phyloP scores from a whole-genome alignment of 108 stramenopile species.

The Cyclotella sp. region DNA sequence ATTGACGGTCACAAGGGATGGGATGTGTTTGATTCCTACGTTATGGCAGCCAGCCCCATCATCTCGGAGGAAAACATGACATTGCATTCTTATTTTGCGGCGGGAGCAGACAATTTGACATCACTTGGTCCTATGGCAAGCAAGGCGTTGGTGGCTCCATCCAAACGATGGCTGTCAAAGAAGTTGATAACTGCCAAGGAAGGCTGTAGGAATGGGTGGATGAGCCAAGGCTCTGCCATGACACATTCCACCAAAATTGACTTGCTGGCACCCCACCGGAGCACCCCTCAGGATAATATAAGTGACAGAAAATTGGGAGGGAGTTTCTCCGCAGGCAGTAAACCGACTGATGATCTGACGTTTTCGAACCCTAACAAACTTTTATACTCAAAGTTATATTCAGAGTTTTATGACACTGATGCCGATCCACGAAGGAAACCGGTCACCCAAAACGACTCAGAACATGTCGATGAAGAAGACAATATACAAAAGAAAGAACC shows the following conservation, averaged over 20 bases:
- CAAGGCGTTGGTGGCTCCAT: conserved; percentile 43
- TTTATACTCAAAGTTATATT: conserved; percentile 53
- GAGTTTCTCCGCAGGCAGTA: neutral
- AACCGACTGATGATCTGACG: neutral
- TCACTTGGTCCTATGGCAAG: conserved; percentile 63
- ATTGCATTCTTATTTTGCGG: conserved; percentile 40
- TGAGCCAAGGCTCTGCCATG: conserved; percentile 53
- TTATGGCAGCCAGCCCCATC: conserved; percentile 54
- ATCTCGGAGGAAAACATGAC: conserved; percentile 43
- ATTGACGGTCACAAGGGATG: conserved; percentile 21
- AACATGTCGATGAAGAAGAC: conserved; percentile 37
- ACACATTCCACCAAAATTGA: conserved; percentile 32
- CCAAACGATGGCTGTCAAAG: conserved; percentile 52
- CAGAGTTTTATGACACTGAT: conserved; percentile 64
- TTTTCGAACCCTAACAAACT: conserved; percentile 74
- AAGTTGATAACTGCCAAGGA: conserved; percentile 31
- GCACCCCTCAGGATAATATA: neutral
- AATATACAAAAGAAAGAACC: conserved; percentile 27
- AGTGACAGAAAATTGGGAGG: neutral
- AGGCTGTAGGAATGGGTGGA: conserved; percentile 21
- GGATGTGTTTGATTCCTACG: conserved; percentile 64
- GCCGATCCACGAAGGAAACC: conserved; percentile 39
- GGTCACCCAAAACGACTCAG: conserved; percentile 17
- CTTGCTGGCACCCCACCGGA: conserved; percentile 7
- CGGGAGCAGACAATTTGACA: conserved; percentile 29